These are phyloP conservation scores for Glomus cerebriforme DNA, from an alignment of 192 early-diverging fungal genomes.

Conservation along the genomic window DNA sequence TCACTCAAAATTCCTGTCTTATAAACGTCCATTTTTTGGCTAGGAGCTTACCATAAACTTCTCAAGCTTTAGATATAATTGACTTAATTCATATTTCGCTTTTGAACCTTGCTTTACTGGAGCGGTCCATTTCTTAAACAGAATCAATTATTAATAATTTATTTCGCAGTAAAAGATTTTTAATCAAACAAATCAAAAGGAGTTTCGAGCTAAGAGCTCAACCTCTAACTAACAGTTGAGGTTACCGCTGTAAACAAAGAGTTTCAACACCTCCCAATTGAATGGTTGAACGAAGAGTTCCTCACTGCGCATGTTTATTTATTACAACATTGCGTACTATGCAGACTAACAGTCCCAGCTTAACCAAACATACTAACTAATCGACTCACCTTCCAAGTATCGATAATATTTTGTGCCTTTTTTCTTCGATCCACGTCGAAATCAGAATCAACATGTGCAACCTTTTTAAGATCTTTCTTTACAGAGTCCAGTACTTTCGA, in stretches of 20 bases:
- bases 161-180: not conserved
- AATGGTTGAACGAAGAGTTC: not conserved
- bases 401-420: not conserved
- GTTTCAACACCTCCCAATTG: not conserved
- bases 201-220: constrained; percentile 11
- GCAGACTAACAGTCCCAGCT: no score
- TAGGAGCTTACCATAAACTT: no score
- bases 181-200: not conserved
- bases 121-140: not conserved
- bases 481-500: no score
- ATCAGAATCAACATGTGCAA: not conserved
- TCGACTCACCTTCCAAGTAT: no score
- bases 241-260: constrained; percentile 1
- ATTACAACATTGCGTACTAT: not conserved
- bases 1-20: no score
- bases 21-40: no score
- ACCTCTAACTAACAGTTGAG: not conserved
- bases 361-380: no score
- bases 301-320: constrained; percentile 7
- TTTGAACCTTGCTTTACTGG: not conserved
- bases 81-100: not conserved
- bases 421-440: not conserved
- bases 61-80: no score
- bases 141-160: not conserved
- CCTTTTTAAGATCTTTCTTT: constrained; percentile 4